Evolutionary conservation across 2,329 filamentous ascomycete genomes (phyloP), one percentile per base, ranked within the genome.

Genomic region (Aphanoascus verrucosus): DNA sequence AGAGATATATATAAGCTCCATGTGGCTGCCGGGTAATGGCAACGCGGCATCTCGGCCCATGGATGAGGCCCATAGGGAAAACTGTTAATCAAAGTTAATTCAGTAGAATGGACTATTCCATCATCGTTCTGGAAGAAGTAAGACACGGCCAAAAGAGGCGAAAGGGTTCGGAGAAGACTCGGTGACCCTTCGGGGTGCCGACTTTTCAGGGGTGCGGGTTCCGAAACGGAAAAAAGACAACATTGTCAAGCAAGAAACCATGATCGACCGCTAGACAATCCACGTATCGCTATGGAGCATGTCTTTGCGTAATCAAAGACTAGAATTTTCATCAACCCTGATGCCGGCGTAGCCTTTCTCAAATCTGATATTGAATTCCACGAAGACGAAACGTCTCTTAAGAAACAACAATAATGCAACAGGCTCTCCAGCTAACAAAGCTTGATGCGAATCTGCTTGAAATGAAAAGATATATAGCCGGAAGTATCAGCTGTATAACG

Each of bases 31-130:
- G 35, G 40, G 32, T 20, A 32, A n/a, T 43, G 43, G 56, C 41
- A 47, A 52, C 49, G 42, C 54, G 51, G 51, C 54, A 56, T 54
- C 54, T 54, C 55, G 56, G 54, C 40, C 51, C 28, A 38, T 34
- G 32, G 45, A 38, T 34, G 32, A 34, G 12, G 2, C 8, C 32
- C 17, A 48, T 35, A 35, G 11, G 8, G 34, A 23, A 37, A 20
- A 9, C 35, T 38, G 35, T 48, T 28, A 17, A n/a, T n/a, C n/a
- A n/a, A 38, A 34, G 45, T 34, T 23, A 48, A 15, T 14, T 11
- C 11, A 14, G 20, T 6, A 17, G 37, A 35, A 32, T 19, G 44
- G 11, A 12, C 44, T 28, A 48, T 48, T 48, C 32, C 31, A 37
- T 38, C n/a, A 48, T 20, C 9, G 9, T 48, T 48, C 32, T 48